Evolutionary conservation across 1,139 yeast genomes (phyloP).

Genomic region (Lodderomyces pseudojiufengensis): DNA sequence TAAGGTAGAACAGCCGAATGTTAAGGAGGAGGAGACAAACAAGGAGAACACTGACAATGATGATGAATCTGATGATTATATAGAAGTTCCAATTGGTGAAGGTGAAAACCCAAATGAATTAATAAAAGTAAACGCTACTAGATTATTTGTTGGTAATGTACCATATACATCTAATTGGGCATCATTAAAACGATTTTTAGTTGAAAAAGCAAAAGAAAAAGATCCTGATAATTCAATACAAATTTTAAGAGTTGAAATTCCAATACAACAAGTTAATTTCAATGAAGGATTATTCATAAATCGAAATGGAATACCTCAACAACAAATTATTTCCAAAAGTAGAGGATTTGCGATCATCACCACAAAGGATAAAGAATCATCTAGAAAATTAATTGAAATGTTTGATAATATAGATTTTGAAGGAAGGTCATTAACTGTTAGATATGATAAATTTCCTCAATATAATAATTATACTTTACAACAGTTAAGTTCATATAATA

Average conservation of each 20-base stretch:
- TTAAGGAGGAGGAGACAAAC: conserved; percentile 5
- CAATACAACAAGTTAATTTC: conserved; percentile 29
- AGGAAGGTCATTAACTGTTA: conserved; percentile 58
- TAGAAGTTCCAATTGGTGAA: conserved; percentile 24
- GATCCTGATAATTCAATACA: conserved; percentile 27
- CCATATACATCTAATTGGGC: conserved; percentile 59
- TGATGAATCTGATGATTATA: conserved; percentile 28
- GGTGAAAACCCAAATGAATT: conserved; percentile 26
- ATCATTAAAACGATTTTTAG: conserved; percentile 46
- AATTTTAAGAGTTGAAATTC: conserved; percentile 54
- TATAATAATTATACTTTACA: conserved; percentile 33
- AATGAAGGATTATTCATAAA: conserved; percentile 5
- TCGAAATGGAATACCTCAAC: conserved; percentile 3
- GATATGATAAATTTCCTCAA: conserved; percentile 52
- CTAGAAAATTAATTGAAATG: conserved; percentile 45
- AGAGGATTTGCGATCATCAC: conserved; percentile 69
- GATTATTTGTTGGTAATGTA: conserved; percentile 53
- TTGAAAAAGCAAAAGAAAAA: conserved; percentile 30
- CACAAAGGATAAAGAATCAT: conserved; percentile 47
- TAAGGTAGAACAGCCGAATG: neutral
- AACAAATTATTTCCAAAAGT: conserved; percentile 17
- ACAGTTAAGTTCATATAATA: conserved; percentile 14
- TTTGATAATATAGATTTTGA: conserved; percentile 53
- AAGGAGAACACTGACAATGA: conserved; percentile 14
- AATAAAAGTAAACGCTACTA: conserved; percentile 34